phyloP scores from a whole-genome alignment of 768 basidiomycete species.

The Pleurotus citrinopileatus region DNA sequence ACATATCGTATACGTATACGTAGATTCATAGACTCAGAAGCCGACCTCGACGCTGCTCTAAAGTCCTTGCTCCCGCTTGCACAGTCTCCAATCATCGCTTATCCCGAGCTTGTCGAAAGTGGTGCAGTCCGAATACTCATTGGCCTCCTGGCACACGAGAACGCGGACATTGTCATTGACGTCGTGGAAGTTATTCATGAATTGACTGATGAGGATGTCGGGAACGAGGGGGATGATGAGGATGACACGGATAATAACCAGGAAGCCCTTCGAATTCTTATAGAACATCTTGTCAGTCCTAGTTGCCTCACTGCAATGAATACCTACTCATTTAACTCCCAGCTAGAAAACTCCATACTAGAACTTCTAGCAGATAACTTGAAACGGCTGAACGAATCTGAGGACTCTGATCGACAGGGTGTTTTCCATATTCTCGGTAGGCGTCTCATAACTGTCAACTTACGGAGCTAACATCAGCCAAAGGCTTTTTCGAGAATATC shows the following conservation, averaged over 20 bases:
- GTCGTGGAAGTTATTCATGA: slow-evolving; percentile 91
- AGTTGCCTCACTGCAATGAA: neutral
- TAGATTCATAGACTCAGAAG: slow-evolving; percentile 99
- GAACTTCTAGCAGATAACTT: slow-evolving; percentile 92
- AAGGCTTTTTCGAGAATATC: slow-evolving; percentile 94
- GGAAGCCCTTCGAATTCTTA: slow-evolving; percentile 69
- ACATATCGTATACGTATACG: neutral
- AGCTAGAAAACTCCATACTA: slow-evolving; percentile 82
- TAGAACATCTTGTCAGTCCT: slow-evolving; percentile 69
- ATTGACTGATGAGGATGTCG: slow-evolving; percentile 94
- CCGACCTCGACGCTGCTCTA: slow-evolving; percentile 85
- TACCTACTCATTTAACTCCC: slow-evolving; percentile 11
- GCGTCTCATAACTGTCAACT: too few relatives aligned
- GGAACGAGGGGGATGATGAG: slow-evolving; percentile 67
- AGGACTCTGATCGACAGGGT: slow-evolving; percentile 90
- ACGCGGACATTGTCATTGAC: slow-evolving; percentile 95
- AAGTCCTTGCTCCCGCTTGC: slow-evolving; percentile 88
- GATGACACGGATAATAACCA: slow-evolving; percentile 60
- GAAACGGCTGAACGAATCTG: slow-evolving; percentile 80
- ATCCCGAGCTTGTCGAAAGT: slow-evolving; percentile 84
- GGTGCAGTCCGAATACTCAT: slow-evolving; percentile 69
- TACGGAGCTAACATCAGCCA: too few relatives aligned
- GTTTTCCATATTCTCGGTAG: slow-evolving; percentile 89
- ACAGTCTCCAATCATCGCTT: slow-evolving; percentile 78
- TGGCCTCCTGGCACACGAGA: slow-evolving; percentile 92